These are phyloP conservation scores for Phytophthora tentaculata DNA, from an alignment of 352 stramenopile species.

Conservation along the genomic window DNA sequence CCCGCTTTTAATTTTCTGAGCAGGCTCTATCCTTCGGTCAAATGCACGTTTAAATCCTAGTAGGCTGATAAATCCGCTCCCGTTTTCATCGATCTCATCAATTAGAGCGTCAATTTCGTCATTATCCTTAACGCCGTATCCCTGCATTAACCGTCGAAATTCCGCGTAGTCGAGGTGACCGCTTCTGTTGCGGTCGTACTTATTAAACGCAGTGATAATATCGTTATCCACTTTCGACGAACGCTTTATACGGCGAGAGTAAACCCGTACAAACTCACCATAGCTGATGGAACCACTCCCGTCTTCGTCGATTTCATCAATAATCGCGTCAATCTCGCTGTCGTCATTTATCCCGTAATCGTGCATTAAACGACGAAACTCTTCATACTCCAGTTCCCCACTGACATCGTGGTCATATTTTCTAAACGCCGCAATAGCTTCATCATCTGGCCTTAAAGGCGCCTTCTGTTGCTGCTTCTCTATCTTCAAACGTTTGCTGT, in stretches of 20 bases:
- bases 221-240: conserved; percentile 34
- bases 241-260: conserved; percentile 23
- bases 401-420: conserved; percentile 52
- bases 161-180: conserved; percentile 59
- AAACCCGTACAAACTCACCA: conserved; percentile 49
- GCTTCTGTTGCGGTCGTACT: conserved; percentile 50
- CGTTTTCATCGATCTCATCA: conserved; percentile 48
- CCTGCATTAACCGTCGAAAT: conserved; percentile 61
- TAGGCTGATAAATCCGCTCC: conserved; percentile 48
- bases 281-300: conserved; percentile 47
- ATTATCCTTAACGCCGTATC: conserved; percentile 52
- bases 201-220: conserved; percentile 39
- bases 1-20: conserved; percentile 31
- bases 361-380: conserved; percentile 61
- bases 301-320: conserved; percentile 52
- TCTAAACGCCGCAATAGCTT: conserved; percentile 35
- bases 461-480: conserved; percentile 5
- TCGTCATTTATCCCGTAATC: conserved; percentile 54
- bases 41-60: conserved; percentile 54
- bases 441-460: conserved; percentile 4
- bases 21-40: conserved; percentile 21
- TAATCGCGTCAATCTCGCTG: conserved; percentile 49
- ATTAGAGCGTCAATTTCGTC: conserved; percentile 54
- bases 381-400: conserved; percentile 54
- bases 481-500: conserved; percentile 7